Evolutionary conservation across 2,329 filamentous ascomycete species (phyloP).

Genomic region (Pseudocercospora pini-densiflorae): DNA sequence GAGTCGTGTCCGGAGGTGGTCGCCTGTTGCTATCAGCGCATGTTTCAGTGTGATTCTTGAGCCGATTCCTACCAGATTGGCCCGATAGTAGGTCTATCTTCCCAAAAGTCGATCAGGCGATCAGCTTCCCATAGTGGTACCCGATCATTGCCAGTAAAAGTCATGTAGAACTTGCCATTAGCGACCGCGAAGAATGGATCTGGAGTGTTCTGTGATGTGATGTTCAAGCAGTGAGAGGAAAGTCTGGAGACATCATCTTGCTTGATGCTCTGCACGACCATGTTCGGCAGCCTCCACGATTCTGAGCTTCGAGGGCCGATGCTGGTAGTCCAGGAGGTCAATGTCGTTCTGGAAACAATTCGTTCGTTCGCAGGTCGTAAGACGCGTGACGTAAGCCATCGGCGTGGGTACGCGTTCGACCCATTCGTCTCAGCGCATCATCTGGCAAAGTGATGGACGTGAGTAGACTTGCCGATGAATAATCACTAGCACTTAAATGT

Average conservation of each 20-base stretch:
- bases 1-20: slow-evolving; percentile 48
- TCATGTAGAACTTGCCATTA: slow-evolving; percentile 52
- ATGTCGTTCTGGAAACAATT: not conserved
- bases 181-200: slow-evolving; percentile 52
- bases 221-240: slow-evolving; percentile 45
- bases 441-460: not conserved
- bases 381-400: not conserved
- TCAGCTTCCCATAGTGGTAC: slow-evolving; percentile 52
- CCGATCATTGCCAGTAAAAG: slow-evolving; percentile 50
- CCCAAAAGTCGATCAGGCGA: slow-evolving; percentile 46
- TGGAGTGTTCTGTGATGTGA: slow-evolving; percentile 47
- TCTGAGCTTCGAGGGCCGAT: not conserved
- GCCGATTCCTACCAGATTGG: slow-evolving; percentile 42
- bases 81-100: slow-evolving; percentile 41
- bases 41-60: slow-evolving; percentile 27
- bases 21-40: slow-evolving; percentile 24
- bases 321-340: not conserved
- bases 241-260: not conserved
- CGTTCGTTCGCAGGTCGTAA: not conserved
- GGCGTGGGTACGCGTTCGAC: not conserved
- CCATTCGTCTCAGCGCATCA: not conserved
- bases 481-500: not conserved
- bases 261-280: not conserved
- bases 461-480: not conserved
- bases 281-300: not conserved